Base-by-base conservation (phyloP, 176 grass and related monocot genomes). In the Aegilops sharonensis region DNA sequence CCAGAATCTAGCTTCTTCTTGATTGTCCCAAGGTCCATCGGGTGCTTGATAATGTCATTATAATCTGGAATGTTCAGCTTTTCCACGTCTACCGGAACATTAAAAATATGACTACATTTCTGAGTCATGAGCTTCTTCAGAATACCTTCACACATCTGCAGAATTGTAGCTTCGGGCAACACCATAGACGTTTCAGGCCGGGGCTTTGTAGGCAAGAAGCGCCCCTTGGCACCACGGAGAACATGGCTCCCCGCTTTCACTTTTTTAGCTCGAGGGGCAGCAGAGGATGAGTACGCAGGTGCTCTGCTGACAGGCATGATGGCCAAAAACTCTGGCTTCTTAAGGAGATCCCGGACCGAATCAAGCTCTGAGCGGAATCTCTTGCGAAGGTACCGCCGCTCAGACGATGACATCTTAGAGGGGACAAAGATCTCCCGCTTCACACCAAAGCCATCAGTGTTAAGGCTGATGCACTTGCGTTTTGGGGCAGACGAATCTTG, bases 31-130 rank as follows among this genome's bases (percentile, higher is more conserved):
- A 99, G 85, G 84, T 99, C 97, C 94, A 99, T 99, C 1, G 97
- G 97, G 23, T 85, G 78, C 87, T 99, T 96, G 59, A 99, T 94
- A 35, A 99, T 88, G 13, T 91, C 88, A 69, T 76, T 85, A 81
- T 99, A 99, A 90, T 99, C 97, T 20, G 97, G 97, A 84, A 99
- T 97, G 9, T 99, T 92, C 15, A 94, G 89, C 84, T 90, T 94
- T 34, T 87, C 89, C 10, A 68, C 87, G 39, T 99, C 97, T n/a
- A 99, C 94, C 3, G 97, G 97, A 13, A 14, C 18, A 76, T 89
- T 94, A 65, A 99, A 99, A 73, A 99, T 88, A 75, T 93, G 90
- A 60, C 92, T 86, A 76, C 35, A 82, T 70, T 94, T 95, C 17
- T 99, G 97, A 35, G 87, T 72, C 97, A 99, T 99, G n/a, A 97